Base-by-base conservation (phyloP, 1,284 basidiomycete species). In the Porogramme epimiltina region DNA sequence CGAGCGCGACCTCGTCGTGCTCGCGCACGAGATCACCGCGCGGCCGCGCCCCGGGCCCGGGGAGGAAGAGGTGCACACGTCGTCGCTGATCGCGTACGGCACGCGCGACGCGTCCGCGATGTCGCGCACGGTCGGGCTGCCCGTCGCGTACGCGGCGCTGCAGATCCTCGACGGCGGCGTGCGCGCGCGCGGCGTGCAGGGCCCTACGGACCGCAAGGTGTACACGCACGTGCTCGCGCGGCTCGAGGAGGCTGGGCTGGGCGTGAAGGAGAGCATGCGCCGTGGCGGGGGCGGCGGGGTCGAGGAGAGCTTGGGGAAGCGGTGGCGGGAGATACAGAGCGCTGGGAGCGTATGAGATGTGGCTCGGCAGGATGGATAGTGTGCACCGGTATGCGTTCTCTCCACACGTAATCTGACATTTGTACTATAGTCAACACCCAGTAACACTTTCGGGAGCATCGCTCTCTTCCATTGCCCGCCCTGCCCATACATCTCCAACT, bases 1-100 rank as follows among this genome's bases (percentile, higher is more conserved):
- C 25, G 95, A 98, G 70, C 80, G 87, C 15, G 95, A 98, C 69
- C 84, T 93, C 70, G 93, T 95, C 55, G 81, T 97, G 28, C 82
- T 98, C 22, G 80, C 89, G 54, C 95, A 98, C 71, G 89, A 94
- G 66, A 77, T 95, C 59, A 79, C 88, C 41, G 75, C 82, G 18
- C 59, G 61, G 43, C 65, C 66, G 28, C 49, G 48, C 39, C 26
- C 47, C 22, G 16, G 0, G 37, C 54, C 54, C 3, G 45, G 55
- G 16, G 65, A 71, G 19, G 73, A 77, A 58, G 80, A 89, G 66
- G 77, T 87, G 23, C 83, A 95, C 61, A 90, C 86, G 9, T 91
- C 91, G 2, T 82, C 84, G 20, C 70, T 97, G 15, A 76, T 91
- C 34, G 77, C 82, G 46, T 91, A 89, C 60, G 94, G 93, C 0